Base-by-base conservation (phyloP, 345 rosid species). In the Murraya koenigii region DNA sequence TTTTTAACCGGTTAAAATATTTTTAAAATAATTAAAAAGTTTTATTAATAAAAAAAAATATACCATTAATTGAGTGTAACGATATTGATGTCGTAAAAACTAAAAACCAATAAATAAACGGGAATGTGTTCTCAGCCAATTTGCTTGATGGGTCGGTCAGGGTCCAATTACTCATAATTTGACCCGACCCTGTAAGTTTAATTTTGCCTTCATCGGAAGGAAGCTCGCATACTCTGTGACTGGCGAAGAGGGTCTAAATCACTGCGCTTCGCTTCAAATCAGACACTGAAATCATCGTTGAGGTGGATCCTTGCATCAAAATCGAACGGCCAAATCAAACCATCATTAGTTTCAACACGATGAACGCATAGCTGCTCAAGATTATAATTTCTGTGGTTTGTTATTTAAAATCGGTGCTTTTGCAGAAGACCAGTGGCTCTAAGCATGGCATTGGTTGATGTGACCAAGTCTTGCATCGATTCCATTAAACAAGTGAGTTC, bases 401-500 rank as follows among this genome's bases (percentile, higher is more conserved):
- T 3, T 44, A 44, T 44, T 52, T 36, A 23, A 5, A 14, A 28
- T 71, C n/a, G 11, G 1, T 19, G 44, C 3, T 61, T 20, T 61
- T 39, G 58, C 36, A 25, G 49, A 19, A 66, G 68, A 49, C 67
- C 30, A 17, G 66, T 68, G 78, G 28, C 62, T 26, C 36, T 17
- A 69, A 73, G 68, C 55, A 90, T 89, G 94, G 94, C 93, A 80
- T 33, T 87, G 84, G 84, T 85, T 72, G 97, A 94, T 82, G 89
- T 94, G 64, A 88, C 88, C 65, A 92, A 89, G 77, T 88, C 88
- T 69, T 91, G 92, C 88, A 89, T 90, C 73, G 93, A 90, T 82
- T 91, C 98, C 82, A 86, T 94, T 86, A 71, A 80, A 75, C 92
- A 88, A 80, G 98, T 94, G 79, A 92, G 86, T 85, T 14, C n/a